Base-by-base conservation (phyloP, 805 yeast species). In the Candida qinlingensis region DNA sequence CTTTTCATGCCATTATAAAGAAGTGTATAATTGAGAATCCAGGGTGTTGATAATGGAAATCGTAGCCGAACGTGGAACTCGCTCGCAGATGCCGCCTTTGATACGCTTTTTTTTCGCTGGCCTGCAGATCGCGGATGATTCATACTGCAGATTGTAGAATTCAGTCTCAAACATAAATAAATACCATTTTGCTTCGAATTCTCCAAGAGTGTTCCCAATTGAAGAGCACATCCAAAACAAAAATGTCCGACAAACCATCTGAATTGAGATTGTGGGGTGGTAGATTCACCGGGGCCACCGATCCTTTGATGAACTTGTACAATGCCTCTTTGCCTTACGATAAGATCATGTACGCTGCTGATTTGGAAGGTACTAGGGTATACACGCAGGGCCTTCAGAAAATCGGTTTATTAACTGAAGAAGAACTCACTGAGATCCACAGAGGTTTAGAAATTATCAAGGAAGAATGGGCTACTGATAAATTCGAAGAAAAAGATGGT, bases 321-420 rank as follows among this genome's bases (percentile, higher is more conserved):
- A 94, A 94, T 70, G 97, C 97, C 2, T 92, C 98, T 1, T 73
- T 94, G 55, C 98, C 99, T 2, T 94, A 94, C 62, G 99, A 94
- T 68, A 77, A 92, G 72, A 84, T 79, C 63, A 94, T 94, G 98
- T 94, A 85, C 71, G 83, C 80, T 41, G 98, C 95, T 11, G 99
- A 94, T 69, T 72, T 94, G 56, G 87, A 86, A 54, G 98, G 99
- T 44, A 94, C 99, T 33, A 82, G 85, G 60, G 96, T 92, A 6
- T 94, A 92, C 72, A 91, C 98, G 27, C 72, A 78, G 55, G 99
- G 97, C 1, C 75, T 94, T 49, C 73, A 79, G 56, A 89, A 91
- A 65, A 71, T 90, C 30, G 92, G 88, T 0, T 73, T 94, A 42
- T 68, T 94, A 46, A 85, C 84, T 43, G 65, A 69, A 29, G 82